Evolutionary conservation across 495 filamentous ascomycete genomes (phyloP), one percentile per base, ranked within the genome.

Genomic region (Trypethelium eluteriae): DNA sequence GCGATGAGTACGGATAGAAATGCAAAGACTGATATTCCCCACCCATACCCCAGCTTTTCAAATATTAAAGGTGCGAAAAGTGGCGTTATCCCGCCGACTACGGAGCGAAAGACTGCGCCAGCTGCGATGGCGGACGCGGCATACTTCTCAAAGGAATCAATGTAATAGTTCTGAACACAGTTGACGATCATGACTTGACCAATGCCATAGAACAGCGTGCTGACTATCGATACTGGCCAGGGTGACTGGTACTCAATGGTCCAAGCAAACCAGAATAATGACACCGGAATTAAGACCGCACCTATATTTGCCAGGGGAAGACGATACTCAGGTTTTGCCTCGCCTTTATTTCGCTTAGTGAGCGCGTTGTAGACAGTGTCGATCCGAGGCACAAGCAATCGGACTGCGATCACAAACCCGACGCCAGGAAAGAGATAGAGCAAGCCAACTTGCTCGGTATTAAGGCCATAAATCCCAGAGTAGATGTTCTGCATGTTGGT

Each of bases 101-200:
- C 16, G 62, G 67, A 70, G 9, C 76, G 59, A 39, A 76, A 72
- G 14, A 79, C 62, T 7, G 71, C 74, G n/a, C 72, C 71, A 9
- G 74, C 77, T 6, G 77, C 77, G 16, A 79, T 71, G 34, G 77
- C 77, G 2, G 70, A 74, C 9, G 77, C 76, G 16, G 76, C 70
- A 64, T 75, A 77, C 64, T 65, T 70, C 53, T 74, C 67, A 65
- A 72, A 77, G 34, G 57, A 66, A 68, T 77, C 75, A 64, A 77
- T 74, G 66, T 73, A 72, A 64, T 76, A 76, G 56, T 71, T 74
- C 49, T 74, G 73, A 32, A 71, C 68, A 3, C 66, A 63, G 75
- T 89, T 67, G 72, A 87, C 67, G 77, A 88, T 72, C 80, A 84
- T 66, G 82, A 90, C 69, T 71, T 89, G 69, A 70, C 83, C 36